Evolutionary conservation across 2,329 filamentous ascomycete species (phyloP).

Genomic region (Arthroderma sp.): DNA sequence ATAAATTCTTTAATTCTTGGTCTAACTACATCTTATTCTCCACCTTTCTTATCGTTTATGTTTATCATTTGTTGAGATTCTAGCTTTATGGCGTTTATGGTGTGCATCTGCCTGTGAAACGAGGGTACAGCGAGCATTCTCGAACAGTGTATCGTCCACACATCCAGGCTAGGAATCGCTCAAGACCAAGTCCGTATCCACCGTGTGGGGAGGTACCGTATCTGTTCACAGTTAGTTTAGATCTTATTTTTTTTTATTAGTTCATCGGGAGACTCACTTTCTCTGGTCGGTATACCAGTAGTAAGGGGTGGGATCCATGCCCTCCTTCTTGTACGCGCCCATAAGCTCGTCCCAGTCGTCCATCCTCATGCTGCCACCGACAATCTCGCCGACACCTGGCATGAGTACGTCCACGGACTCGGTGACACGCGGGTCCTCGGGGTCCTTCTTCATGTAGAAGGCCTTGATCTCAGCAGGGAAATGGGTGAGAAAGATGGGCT

Average conservation of each 20-base stretch:
- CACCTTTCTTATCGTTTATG: background rate
- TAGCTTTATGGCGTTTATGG: constrained; percentile 24
- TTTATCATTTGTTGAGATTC: background rate
- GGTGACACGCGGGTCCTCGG: constrained; percentile 66
- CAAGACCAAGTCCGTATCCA: constrained; percentile 83
- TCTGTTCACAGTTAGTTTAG: constrained; percentile 32
- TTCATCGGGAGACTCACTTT: constrained; percentile 51
- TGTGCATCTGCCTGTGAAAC: constrained; percentile 40
- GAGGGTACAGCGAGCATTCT: constrained; percentile 43
- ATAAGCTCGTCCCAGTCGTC: constrained; percentile 80
- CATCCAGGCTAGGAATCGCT: constrained; percentile 62
- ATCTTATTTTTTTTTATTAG: constrained; percentile 7
- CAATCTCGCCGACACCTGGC: constrained; percentile 94
- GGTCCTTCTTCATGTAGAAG: constrained; percentile 96
- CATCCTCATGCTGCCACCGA: constrained; percentile 95
- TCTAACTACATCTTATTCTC: background rate
- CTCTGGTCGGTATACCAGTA: constrained; percentile 99
- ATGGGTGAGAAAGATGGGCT: constrained; percentile 89
- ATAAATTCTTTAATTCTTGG: background rate
- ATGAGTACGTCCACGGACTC: constrained; percentile 81
- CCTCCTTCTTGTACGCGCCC: constrained; percentile 74
- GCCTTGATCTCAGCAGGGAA: constrained; percentile 97
- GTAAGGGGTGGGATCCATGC: constrained; percentile 72
- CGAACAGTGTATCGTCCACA: constrained; percentile 55
- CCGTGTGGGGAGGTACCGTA: constrained; percentile 88